phyloP scores from a whole-genome alignment of 192 early-diverging fungal genomes.

The Phlyctochytrium arcticum region DNA sequence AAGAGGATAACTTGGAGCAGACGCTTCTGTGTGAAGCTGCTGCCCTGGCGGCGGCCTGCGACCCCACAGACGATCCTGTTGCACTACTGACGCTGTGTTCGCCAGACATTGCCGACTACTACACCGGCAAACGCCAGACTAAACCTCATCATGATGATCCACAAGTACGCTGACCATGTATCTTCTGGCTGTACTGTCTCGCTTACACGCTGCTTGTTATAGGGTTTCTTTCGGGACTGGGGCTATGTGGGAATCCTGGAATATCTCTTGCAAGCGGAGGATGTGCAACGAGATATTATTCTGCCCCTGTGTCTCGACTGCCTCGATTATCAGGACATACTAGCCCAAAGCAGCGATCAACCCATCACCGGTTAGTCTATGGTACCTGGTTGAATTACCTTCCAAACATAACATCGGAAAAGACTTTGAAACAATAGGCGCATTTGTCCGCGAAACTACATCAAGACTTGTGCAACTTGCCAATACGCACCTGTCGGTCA shows the following conservation, averaged over 20 bases:
- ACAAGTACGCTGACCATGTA: background rate
- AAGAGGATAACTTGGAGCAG: too few relatives aligned
- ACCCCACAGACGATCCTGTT: background rate
- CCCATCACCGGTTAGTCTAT: too few relatives aligned
- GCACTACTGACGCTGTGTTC: constrained; percentile 1
- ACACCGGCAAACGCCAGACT: background rate
- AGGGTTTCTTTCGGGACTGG: constrained; percentile 9
- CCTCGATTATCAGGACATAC: background rate
- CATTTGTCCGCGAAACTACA: background rate
- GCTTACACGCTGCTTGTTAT: background rate
- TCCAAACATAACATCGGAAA: background rate
- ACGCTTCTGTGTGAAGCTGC: constrained; percentile 14
- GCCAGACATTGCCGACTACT: constrained; percentile 4
- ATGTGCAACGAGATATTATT: background rate
- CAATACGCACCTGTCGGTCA: background rate
- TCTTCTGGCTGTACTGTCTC: background rate
- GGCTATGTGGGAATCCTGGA: constrained; percentile 1
- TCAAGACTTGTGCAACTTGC: constrained; percentile 11
- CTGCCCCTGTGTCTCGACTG: constrained; percentile 11
- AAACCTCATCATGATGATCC: constrained; percentile 3
- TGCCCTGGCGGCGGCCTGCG: background rate
- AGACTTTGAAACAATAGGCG: constrained; percentile 12
- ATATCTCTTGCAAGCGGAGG: constrained; percentile 3
- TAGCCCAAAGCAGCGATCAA: background rate
- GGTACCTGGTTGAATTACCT: background rate